phyloP scores from a whole-genome alignment of 2,329 filamentous ascomycete genomes.

The Colletotrichum sidae region DNA sequence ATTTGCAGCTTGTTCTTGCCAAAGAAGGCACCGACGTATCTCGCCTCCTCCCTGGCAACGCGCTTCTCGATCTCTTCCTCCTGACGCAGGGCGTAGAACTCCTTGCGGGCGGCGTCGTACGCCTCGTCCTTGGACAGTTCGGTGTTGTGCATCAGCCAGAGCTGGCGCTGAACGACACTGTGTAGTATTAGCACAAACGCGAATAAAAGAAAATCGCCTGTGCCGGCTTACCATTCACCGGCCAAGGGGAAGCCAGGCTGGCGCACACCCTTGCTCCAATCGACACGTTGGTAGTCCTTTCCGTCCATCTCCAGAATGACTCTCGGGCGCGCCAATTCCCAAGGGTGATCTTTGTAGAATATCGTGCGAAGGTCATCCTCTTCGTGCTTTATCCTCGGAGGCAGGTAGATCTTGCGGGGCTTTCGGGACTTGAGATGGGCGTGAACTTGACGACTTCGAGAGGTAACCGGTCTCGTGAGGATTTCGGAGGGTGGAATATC shows the following conservation, averaged over 20 bases:
- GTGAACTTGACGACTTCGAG: conserved; percentile 53
- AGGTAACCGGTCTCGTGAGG: conserved; percentile 63
- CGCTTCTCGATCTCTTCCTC: conserved; percentile 84
- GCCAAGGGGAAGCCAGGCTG: conserved; percentile 82
- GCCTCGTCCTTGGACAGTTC: conserved; percentile 73
- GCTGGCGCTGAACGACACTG: conserved; percentile 92
- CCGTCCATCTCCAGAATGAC: conserved; percentile 88
- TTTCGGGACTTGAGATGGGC: conserved; percentile 65
- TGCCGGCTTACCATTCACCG: conserved; percentile 79
- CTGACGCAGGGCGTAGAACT: conserved; percentile 90
- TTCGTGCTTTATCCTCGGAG: conserved; percentile 80
- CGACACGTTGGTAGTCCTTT: conserved; percentile 78
- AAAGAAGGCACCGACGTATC: conserved; percentile 88
- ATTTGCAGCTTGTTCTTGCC: conserved; percentile 80
- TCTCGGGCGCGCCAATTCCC: conserved; percentile 92
- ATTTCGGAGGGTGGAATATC: conserved; percentile 69
- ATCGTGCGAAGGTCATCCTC: conserved; percentile 84
- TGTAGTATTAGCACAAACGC: conserved; percentile 35
- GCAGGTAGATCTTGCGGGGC: conserved; percentile 82
- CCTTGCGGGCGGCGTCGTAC: conserved; percentile 87
- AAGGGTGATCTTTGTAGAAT: conserved; percentile 95
- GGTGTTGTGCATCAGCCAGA: conserved; percentile 81
- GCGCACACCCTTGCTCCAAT: conserved; percentile 82
- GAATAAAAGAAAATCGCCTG: conserved; percentile 15
- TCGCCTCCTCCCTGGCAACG: conserved; percentile 88